Base-by-base conservation (phyloP, 495 filamentous ascomycete species). In the Hyphodiscus hymeniophilus region DNA sequence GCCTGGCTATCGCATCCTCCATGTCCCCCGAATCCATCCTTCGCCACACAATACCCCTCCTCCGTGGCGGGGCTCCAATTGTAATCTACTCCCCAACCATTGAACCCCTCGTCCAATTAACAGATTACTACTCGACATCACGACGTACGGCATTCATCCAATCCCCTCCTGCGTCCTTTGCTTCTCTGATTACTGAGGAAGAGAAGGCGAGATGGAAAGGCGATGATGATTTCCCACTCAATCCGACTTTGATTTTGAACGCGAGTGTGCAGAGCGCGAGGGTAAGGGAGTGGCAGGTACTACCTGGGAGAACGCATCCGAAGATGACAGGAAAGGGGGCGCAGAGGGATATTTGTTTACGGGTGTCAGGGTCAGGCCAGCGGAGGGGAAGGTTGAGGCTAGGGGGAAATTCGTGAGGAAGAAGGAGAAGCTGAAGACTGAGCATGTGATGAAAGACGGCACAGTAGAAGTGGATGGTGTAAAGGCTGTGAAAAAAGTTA, bases 221-320 rank as follows among this genome's bases (percentile, higher is more conserved):
- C 3, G 73, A 73, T 40, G 73, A 81, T 1, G 81, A 88, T 45
- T 95, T 94, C 64, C 78, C 83, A 0, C 60, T 94, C 6, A 85
- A 97, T 55, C 92, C 92, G 5, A 84, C 86, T 8, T 63, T 92
- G 20, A 52, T 98, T 13, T 73, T 97, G 10, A 84, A 82, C 1
- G 81, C 88, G 8, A 81, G 76, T 30, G 69, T 98, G 41, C 88
- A 97, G 60, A 88, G 80, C 7, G 80, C 78, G 11, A 73, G 85
- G 11, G 78, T 81, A 15, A 75, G 85, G 42, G 69, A 73, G 23
- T 97, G 85, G 84, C 92, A 98, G 69, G 89, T 95, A 1, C 66
- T 97, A 23, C 94, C 92, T 0, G 88, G 89, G 3, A 71, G 92
- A 39, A 96, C 92, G 45, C 92, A 98, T 66, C 92, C 92, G 15